These are phyloP conservation scores for Citrus hindsii DNA, from an alignment of 345 rosid genomes.

Conservation along the genomic window DNA sequence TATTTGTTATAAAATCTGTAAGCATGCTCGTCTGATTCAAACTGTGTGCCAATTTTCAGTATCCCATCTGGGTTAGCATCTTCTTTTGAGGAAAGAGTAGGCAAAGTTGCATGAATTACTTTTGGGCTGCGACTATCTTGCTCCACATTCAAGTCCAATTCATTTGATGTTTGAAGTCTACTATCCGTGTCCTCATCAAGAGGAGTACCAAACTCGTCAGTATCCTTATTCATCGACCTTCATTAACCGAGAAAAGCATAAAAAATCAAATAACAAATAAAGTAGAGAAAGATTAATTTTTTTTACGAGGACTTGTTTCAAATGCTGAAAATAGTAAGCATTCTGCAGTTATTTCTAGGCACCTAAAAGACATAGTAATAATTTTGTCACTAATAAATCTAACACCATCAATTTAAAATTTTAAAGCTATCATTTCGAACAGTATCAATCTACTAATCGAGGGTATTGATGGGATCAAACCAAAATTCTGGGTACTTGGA, in stretches of 20 bases:
- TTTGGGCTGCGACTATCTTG: slow-evolving; percentile 21
- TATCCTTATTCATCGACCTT: slow-evolving; percentile 29
- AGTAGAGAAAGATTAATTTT: background rate
- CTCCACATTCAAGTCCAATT: slow-evolving; percentile 32
- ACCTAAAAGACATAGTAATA: background rate
- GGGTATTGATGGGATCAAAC: background rate
- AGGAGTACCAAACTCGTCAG: slow-evolving; percentile 9
- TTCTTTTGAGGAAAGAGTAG: slow-evolving; percentile 11
- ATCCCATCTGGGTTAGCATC: slow-evolving; percentile 10
- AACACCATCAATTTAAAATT: background rate
- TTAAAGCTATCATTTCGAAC: background rate
- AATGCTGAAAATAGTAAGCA: background rate
- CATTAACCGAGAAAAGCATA: background rate
- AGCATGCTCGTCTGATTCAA: slow-evolving; percentile 31
- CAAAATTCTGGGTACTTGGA: background rate
- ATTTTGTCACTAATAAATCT: background rate
- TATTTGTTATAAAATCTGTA: slow-evolving; percentile 23
- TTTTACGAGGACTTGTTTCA: background rate
- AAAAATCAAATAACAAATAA: background rate
- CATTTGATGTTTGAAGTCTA: slow-evolving; percentile 18
- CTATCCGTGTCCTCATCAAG: slow-evolving; percentile 11
- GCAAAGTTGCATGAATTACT: slow-evolving; percentile 4
- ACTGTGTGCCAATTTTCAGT: slow-evolving; percentile 24
- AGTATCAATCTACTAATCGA: background rate
- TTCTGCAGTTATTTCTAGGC: background rate